Base-by-base conservation (phyloP, 768 basidiomycete genomes). In the Tulasnella sp. region DNA sequence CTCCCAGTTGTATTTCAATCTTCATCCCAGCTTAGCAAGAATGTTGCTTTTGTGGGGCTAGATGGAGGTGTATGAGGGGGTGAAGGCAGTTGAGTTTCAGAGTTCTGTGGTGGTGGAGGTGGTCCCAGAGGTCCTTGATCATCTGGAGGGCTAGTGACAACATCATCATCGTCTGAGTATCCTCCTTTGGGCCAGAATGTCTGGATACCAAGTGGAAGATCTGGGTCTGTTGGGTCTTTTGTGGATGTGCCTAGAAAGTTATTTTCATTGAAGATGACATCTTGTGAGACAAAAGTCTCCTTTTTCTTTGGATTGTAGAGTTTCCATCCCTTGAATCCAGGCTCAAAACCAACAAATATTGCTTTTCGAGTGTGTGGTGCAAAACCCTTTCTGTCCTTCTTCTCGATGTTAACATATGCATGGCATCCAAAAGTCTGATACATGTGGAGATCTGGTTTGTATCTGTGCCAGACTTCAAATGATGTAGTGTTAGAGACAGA, bases 341-440 rank as follows among this genome's bases (percentile, higher is more conserved):
- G 21, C 0, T 56, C n/a, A n/a, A n/a, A n/a, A n/a, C n/a, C n/a
- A n/a, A n/a, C n/a, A n/a, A n/a, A n/a, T n/a, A n/a, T n/a, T 51
- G 74, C 73, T 64, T 73, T 70, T 25, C 60, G 29, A 24, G 63
- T 59, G 52, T 68, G 66, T 1, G 64, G 17, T 9, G 46, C 55
- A 25, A 62, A 50, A 5, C 25, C 29, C 2, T 17, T 22, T 9
- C 64, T 42, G 42, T 45, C 61, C 49, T 74, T 68, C 55, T 69
- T 70, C 52, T 67, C 68, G 7, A 74, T 64, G 53, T 67, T 68
- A 27, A 72, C 73, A 67, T 73, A 75, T 15, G 72, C 71, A 46
- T 62, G 63, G 53, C n/a, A n/a, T n/a, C n/a, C n/a, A n/a, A n/a
- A n/a, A n/a, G n/a, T n/a, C n/a, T n/a, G n/a, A n/a, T n/a, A 65